phyloP scores from a whole-genome alignment of 768 basidiomycete species.

The Boletus sp. region DNA sequence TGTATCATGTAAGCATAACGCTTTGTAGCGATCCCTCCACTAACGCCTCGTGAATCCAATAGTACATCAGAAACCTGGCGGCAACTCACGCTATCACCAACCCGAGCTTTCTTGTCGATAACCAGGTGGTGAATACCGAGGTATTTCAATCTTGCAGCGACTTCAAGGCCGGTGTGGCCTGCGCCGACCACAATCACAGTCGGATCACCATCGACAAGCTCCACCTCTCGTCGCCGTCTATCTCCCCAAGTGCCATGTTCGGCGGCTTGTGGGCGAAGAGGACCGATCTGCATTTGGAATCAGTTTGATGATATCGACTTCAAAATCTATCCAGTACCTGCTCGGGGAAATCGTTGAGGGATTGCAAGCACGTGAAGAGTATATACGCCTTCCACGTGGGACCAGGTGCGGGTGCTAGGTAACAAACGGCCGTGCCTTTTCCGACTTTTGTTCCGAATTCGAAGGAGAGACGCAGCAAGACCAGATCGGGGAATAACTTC shows the following conservation, averaged over 20 bases:
- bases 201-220: conserved; percentile 50
- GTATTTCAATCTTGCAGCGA: conserved; percentile 64
- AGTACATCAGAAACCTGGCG: not conserved
- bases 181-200: conserved; percentile 63
- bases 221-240: conserved; percentile 39
- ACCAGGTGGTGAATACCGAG: conserved; percentile 55
- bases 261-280: conserved; percentile 40
- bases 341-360: conserved; percentile 55
- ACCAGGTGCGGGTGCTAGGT: conserved; percentile 47
- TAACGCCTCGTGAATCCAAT: conserved; percentile 8
- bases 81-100: conserved; percentile 45
- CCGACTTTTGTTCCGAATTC: conserved; percentile 53
- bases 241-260: conserved; percentile 58
- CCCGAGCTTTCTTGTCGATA: conserved; percentile 51
- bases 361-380: conserved; percentile 60
- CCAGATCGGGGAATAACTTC: conserved; percentile 50
- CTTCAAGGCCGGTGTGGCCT: conserved; percentile 64
- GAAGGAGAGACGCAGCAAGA: conserved; percentile 56
- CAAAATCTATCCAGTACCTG: conserved; percentile 22
- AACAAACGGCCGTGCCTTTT: conserved; percentile 49
- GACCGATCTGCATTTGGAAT: conserved; percentile 30
- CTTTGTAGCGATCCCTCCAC: conserved; percentile 60
- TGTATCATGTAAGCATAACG: conserved; percentile 53
- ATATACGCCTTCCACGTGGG: conserved; percentile 58
- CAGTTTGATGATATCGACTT: not conserved